These are phyloP conservation scores for Corchorus olitorius DNA, from an alignment of 345 rosid species.

Conservation along the genomic window DNA sequence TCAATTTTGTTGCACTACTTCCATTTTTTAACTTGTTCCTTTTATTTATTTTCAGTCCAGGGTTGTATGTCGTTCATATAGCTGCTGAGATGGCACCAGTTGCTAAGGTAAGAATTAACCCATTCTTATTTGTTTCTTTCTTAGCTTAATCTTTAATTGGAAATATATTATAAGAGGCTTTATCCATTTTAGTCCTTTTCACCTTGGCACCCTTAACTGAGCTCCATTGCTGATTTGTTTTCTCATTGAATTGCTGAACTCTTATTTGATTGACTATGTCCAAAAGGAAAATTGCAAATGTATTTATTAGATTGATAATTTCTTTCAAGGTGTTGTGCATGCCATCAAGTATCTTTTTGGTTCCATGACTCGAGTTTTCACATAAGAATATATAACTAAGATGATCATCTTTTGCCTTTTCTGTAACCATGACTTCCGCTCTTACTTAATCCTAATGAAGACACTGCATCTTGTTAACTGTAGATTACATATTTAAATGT, in stretches of 20 bases:
- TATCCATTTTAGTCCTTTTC: constrained; percentile 1
- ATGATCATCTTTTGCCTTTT: neutral
- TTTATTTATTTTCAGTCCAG: constrained; percentile 67
- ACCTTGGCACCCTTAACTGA: neutral
- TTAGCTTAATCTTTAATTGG: neutral
- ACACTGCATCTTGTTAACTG: neutral
- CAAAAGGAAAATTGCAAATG: neutral
- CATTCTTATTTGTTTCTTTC: constrained; percentile 17
- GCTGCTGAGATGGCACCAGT: constrained; percentile 99
- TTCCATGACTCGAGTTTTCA: neutral
- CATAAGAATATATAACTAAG: constrained; percentile 2
- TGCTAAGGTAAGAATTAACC: constrained; percentile 74
- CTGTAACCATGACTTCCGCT: neutral
- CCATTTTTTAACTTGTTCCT: constrained; percentile 34
- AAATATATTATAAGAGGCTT: neutral
- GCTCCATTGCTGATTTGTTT: neutral
- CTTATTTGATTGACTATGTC: constrained; percentile 4
- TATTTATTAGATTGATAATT: neutral
- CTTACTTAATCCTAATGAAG: too few species aligned
- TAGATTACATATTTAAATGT: neutral
- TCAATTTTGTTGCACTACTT: constrained; percentile 12
- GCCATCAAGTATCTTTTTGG: neutral
- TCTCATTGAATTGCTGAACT: constrained; percentile 1
- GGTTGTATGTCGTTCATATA: constrained; percentile 81
- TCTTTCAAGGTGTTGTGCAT: constrained; percentile 3